Percentiles rank a stretch among this genome's conserved stretches.
These are phyloP conservation scores for Gossypium sturtianum DNA, from an alignment of 345 rosid genomes.

Conservation along the genomic window DNA sequence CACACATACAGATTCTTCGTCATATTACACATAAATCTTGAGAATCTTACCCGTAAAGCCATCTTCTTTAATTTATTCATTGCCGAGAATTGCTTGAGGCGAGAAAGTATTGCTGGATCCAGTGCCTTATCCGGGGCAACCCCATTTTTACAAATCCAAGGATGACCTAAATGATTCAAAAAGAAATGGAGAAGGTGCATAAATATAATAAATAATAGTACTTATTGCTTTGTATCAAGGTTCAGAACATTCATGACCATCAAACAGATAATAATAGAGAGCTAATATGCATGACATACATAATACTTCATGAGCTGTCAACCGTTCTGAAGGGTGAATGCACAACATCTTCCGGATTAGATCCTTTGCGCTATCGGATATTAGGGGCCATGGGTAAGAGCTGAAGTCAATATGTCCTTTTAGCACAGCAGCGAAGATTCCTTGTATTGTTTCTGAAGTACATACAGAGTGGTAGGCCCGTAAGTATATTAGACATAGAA, in stretches of 20 bases:
- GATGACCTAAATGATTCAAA: conserved; percentile 58
- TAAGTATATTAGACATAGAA: conserved; percentile 12
- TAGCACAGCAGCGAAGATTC: conserved; percentile 94
- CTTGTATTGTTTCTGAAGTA: conserved; percentile 84
- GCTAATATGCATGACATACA: conserved; percentile 65
- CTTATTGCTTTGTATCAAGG: neutral
- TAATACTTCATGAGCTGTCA: conserved; percentile 94
- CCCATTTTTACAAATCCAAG: conserved; percentile 97
- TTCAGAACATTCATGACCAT: neutral
- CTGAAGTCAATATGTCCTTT: conserved; percentile 91
- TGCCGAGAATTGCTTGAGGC: conserved; percentile 94
- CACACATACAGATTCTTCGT: too few relatives aligned
- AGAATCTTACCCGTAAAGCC: conserved; percentile 75
- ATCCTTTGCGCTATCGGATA: conserved; percentile 87
- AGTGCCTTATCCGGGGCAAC: conserved; percentile 95
- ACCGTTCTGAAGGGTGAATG: conserved; percentile 64
- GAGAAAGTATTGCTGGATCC: conserved; percentile 95
- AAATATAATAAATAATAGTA: too few relatives aligned
- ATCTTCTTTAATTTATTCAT: conserved; percentile 98
- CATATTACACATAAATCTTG: too few relatives aligned
- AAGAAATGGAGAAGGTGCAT: neutral
- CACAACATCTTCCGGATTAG: conserved; percentile 81
- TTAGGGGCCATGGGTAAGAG: conserved; percentile 94
- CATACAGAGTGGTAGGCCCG: conserved; percentile 12
- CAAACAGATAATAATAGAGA: neutral